These are phyloP conservation scores for Wickerhamiella bombiphila DNA, from an alignment of 805 yeast genomes.

Conservation along the genomic window DNA sequence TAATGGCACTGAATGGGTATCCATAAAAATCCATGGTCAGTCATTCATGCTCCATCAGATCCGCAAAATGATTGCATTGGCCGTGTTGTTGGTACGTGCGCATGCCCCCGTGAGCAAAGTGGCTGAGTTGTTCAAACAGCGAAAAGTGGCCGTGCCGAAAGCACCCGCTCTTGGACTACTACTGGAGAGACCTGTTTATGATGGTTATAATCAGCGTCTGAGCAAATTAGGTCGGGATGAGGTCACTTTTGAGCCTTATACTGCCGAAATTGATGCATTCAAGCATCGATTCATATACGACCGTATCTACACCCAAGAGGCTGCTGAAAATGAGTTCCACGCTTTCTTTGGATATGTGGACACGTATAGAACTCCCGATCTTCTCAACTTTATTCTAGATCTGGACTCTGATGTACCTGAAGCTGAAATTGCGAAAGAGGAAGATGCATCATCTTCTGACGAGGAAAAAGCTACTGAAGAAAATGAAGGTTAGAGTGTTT, in stretches of 20 bases:
- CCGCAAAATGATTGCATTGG: constrained; percentile 96
- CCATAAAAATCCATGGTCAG: constrained; percentile 94
- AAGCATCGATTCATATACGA: constrained; percentile 82
- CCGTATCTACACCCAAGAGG: constrained; percentile 82
- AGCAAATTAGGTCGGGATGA: constrained; percentile 63
- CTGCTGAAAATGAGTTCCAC: constrained; percentile 70
- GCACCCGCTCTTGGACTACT: constrained; percentile 93
- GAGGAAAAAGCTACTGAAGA: constrained; percentile 24
- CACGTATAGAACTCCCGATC: constrained; percentile 52
- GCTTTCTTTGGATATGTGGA: constrained; percentile 89
- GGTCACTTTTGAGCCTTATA: constrained; percentile 52
- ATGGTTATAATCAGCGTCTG: constrained; percentile 60
- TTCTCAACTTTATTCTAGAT: constrained; percentile 39
- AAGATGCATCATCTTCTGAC: constrained; percentile 22
- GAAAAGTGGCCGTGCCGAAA: constrained; percentile 80
- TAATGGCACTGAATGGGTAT: constrained; percentile 90
- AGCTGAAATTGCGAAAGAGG: constrained; percentile 7
- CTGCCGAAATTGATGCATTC: constrained; percentile 64
- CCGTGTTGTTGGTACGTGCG: constrained; percentile 67
- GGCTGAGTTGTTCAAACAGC: constrained; percentile 55
- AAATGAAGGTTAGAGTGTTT: constrained; percentile 9
- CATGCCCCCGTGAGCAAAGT: constrained; percentile 73
- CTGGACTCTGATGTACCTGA: constrained; percentile 13
- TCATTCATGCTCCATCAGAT: constrained; percentile 97
- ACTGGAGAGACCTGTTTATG: constrained; percentile 84